A percentile compares a stretch with the other conserved stretches of the same genome.
Evolutionary conservation across 2,329 filamentous ascomycete species (phyloP).

Genomic region (Clonostachys rhizophaga): DNA sequence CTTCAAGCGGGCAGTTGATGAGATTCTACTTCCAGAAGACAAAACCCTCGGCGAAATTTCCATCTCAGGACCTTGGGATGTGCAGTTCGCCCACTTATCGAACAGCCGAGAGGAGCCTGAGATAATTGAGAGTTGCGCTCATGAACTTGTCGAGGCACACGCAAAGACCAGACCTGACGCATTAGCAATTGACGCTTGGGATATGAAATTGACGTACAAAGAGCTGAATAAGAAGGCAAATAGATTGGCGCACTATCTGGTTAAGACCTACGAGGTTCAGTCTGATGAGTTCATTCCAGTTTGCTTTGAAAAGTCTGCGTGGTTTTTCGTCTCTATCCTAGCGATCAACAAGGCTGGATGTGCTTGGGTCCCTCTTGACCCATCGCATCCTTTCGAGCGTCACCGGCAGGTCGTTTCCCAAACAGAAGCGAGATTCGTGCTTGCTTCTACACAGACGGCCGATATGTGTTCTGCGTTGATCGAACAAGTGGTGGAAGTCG

Average conservation of each 20-base stretch:
- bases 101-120: not conserved
- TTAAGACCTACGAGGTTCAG: not conserved
- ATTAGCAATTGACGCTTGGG: not conserved
- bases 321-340: conserved; percentile 37
- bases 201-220: not conserved
- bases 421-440: conserved; percentile 26
- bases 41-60: not conserved
- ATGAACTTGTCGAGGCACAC: not conserved
- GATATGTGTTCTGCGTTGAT: conserved; percentile 23
- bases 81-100: not conserved
- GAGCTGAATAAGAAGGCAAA: not conserved
- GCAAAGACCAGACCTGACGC: not conserved
- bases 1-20: conserved; percentile 7
- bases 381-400: conserved; percentile 36
- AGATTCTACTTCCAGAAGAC: conserved; percentile 6
- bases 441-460: conserved; percentile 28
- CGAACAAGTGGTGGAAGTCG: conserved; percentile 12
- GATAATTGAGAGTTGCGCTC: not conserved
- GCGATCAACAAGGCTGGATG: conserved; percentile 42
- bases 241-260: not conserved
- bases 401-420: conserved; percentile 37
- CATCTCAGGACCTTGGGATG: conserved; percentile 1
- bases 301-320: conserved; percentile 43
- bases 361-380: conserved; percentile 39
- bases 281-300: conserved; percentile 10